These are phyloP conservation scores for Tephrocybe sp. DNA, from an alignment of 768 basidiomycete species.

Conservation along the genomic window DNA sequence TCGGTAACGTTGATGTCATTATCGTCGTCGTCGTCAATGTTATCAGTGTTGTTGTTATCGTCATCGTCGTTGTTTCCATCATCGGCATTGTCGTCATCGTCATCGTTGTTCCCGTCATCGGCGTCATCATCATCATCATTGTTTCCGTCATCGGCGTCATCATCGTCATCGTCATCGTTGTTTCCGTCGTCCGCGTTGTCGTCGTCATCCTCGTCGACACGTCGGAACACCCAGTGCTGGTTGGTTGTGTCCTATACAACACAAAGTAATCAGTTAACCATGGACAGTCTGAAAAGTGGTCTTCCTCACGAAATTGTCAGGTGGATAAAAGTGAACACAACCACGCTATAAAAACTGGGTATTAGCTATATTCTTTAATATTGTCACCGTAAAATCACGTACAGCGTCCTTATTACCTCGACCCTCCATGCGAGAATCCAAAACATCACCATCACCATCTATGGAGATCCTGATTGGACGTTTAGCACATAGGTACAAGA, in stretches of 20 bases:
- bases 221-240: neutral
- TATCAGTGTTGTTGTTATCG: neutral
- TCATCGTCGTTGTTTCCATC: neutral
- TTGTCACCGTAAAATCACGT: neutral
- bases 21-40: neutral
- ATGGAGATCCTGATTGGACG: neutral
- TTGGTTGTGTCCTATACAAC: neutral
- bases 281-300: neutral
- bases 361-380: neutral
- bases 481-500: neutral
- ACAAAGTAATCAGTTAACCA: neutral
- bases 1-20: neutral
- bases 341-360: neutral
- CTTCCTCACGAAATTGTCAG: neutral
- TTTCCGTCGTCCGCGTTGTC: neutral
- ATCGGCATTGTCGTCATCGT: neutral
- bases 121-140: neutral
- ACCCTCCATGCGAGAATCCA: neutral
- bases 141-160: neutral
- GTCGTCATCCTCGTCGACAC: neutral
- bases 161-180: neutral
- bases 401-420: neutral
- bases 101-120: neutral
- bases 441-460: neutral
- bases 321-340: neutral